Percentiles rank a stretch among this genome's conserved stretches.
These are phyloP conservation scores for Verbena officinalis DNA, from an alignment of 257 asterid genomes.

Conservation along the genomic window DNA sequence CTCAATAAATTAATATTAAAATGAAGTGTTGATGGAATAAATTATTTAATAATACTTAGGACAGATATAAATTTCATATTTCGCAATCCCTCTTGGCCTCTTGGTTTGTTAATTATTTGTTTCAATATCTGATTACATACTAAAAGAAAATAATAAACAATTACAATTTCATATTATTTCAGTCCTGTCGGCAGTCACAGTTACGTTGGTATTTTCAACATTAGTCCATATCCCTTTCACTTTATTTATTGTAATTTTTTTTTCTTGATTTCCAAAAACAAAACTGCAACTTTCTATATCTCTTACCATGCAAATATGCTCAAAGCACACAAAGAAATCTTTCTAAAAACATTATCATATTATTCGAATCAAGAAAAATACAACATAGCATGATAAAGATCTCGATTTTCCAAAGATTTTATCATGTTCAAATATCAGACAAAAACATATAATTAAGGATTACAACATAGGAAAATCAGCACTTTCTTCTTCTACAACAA, in stretches of 20 bases:
- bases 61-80: not conserved
- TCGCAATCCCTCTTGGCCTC: not conserved
- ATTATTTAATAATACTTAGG: not conserved
- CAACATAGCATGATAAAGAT: constrained; percentile 2
- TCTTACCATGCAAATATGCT: too few relatives aligned
- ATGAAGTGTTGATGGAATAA: not conserved
- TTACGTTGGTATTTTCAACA: too few relatives aligned
- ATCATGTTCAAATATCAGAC: constrained; percentile 17
- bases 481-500: constrained; percentile 3
- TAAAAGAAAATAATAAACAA: not conserved
- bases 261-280: too few relatives aligned
- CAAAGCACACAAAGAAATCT: too few relatives aligned
- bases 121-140: not conserved
- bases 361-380: constrained; percentile 16
- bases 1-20: not conserved
- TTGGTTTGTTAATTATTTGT: not conserved
- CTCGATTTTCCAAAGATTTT: not conserved
- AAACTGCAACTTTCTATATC: too few relatives aligned
- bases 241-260: too few relatives aligned
- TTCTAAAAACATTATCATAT: not conserved
- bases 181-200: too few relatives aligned
- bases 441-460: not conserved
- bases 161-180: too few relatives aligned
- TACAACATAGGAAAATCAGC: not conserved
- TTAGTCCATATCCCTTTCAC: too few relatives aligned